Base-by-base conservation (phyloP, 306 rosid species). In the Styphnolobium japonicum region DNA sequence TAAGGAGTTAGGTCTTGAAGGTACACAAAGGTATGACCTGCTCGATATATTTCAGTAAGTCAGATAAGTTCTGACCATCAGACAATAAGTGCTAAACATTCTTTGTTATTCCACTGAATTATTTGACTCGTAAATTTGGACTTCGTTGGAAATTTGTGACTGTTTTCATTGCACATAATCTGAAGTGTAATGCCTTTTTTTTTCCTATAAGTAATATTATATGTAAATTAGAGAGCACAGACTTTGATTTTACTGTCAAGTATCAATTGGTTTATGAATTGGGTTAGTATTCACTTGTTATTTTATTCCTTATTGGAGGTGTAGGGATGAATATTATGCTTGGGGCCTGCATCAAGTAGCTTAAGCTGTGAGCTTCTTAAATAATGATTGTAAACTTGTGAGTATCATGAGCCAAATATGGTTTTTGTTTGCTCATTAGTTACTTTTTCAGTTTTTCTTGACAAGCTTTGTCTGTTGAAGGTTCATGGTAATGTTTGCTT, bases 361-460 rank as follows among this genome's bases (percentile, higher is more conserved):
- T 19, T 93, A 93, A 83, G 99, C 98, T 75, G 97, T 96, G 88
- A 96, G 99, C 94, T 96, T 96, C 88, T 87, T 96, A 75, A 96
- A 96, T 75, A 96, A 93, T 48, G 99, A 96, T 83, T 96, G 99
- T 84, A 96, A 93, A 79, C 99, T 93, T 71, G 99, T 93, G 89
- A 79, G 98, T 85, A 66, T 75, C 65, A 2, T 81, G 10, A 58
- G 39, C 29, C 4, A 33, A 71, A 22, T 75, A 66, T 29, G 71
- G 4, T 7, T 58, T 69, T 77, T 18, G 12, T 45, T 4, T 37
- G 18, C 58, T 68, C 40, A 6, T 72, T 53, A 33, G 42, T 48
- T 56, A 15, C 4, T 49, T 46, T 49, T 67, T 46, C 63, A 22
- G 40, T 46, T 19, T 82, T 79, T 62, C 65, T 57, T 86, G 58